Conservation (phyloP, 306 rosid species). For the Clitoria ternatea region DNA sequence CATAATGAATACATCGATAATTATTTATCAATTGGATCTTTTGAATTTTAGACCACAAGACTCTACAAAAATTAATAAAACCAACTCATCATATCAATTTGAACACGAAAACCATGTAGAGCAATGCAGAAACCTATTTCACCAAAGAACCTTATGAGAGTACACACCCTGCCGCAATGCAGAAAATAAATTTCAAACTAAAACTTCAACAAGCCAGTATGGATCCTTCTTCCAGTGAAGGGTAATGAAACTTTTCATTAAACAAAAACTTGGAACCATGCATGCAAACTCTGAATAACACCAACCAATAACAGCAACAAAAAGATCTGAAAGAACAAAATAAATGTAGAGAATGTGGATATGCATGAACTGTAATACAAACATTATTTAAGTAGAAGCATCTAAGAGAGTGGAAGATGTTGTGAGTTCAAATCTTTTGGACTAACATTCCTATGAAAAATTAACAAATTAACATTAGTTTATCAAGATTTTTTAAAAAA, state of each 20-base stretch:
- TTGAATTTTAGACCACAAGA: no score
- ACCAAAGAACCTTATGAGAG: not conserved
- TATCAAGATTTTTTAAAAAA: no score
- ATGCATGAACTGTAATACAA: not conserved
- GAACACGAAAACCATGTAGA: not conserved
- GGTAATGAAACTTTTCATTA: not conserved
- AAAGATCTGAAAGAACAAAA: not conserved
- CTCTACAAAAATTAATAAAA: not conserved
- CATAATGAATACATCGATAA: no score
- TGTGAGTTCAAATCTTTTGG: no score
- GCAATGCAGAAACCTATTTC: not conserved
- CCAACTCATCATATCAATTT: not conserved
- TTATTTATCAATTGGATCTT: no score
- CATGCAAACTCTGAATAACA: not conserved
- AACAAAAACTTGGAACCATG: not conserved
- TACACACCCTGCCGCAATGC: not conserved
- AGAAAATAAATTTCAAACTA: not conserved
- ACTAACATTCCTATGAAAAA: no score
- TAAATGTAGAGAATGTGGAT: not conserved
- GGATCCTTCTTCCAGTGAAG: not conserved
- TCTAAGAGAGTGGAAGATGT: no score
- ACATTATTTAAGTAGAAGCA: not conserved
- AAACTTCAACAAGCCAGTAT: not conserved
- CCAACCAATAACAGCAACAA: not conserved
- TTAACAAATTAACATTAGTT: no score